phyloP scores from a whole-genome alignment of 208 protist genomes.

The Blastocrithidia nonstop region DNA sequence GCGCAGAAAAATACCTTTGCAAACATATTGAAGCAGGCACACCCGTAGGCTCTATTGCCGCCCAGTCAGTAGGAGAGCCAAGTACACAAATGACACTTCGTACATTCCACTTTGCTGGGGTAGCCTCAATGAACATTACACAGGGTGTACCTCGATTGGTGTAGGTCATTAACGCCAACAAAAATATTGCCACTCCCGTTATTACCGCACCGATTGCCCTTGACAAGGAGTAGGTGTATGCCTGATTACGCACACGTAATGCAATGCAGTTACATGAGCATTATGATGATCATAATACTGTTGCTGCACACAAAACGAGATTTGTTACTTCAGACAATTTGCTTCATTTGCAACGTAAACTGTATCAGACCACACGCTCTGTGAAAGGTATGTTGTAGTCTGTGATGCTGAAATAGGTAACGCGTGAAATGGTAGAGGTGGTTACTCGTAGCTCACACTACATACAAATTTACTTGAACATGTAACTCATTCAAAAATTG shows the following conservation, averaged over 20 bases:
- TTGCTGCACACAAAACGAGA: too few species aligned
- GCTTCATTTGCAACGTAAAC: too few species aligned
- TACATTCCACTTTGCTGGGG: slow-evolving; percentile 99
- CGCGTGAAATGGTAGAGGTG: slow-evolving; percentile 73
- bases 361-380: slow-evolving; percentile 18
- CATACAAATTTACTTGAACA: slow-evolving; percentile 90
- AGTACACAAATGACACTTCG: slow-evolving; percentile 99
- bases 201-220: slow-evolving; percentile 88
- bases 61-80: slow-evolving; percentile 98
- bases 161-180: slow-evolving; percentile 99
- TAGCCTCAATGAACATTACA: slow-evolving; percentile 98
- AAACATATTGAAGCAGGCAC: slow-evolving; percentile 93
- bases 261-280: slow-evolving; percentile 2
- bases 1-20: slow-evolving; percentile 65
- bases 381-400: slow-evolving; percentile 89
- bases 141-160: slow-evolving; percentile 95
- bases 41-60: slow-evolving; percentile 96
- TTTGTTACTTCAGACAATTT: too few species aligned
- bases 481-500: slow-evolving; percentile 75
- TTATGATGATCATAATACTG: too few species aligned
- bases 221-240: slow-evolving; percentile 7
- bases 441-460: slow-evolving; percentile 69
- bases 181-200: slow-evolving; percentile 97
- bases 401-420: slow-evolving; percentile 86
- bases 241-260: slow-evolving; percentile 6